phyloP scores from a whole-genome alignment of 2,329 filamentous ascomycete genomes.

The Orbilia blumenaviensis region DNA sequence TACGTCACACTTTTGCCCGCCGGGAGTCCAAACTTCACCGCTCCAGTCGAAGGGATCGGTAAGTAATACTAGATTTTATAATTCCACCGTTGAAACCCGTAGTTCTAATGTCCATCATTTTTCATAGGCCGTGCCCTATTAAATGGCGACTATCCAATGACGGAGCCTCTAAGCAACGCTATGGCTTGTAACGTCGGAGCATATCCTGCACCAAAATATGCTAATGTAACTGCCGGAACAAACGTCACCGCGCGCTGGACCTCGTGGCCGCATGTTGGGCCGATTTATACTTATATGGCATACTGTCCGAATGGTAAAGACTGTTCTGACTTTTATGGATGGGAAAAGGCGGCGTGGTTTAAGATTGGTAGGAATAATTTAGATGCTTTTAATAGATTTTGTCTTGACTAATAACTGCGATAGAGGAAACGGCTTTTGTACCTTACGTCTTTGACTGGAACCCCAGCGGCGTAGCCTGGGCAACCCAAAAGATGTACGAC shows the following conservation, averaged over 20 bases:
- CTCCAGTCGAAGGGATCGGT: conserved; percentile 43
- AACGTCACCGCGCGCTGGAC: conserved; percentile 40
- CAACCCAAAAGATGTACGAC: conserved; percentile 54
- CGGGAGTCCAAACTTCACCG: conserved; percentile 8
- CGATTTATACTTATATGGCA: conserved; percentile 41
- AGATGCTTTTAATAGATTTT: not conserved
- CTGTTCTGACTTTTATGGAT: conserved; percentile 43
- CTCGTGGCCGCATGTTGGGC: conserved; percentile 37
- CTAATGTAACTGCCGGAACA: conserved; percentile 34
- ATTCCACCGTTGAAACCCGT: not conserved
- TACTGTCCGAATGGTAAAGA: conserved; percentile 26
- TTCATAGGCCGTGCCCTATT: conserved; percentile 22
- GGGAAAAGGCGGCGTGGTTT: conserved; percentile 41
- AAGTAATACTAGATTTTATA: too few relatives aligned
- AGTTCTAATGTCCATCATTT: not conserved
- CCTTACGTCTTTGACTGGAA: conserved; percentile 31
- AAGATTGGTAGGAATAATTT: conserved; percentile 21
- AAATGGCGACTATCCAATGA: conserved; percentile 20
- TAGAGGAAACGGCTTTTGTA: conserved; percentile 27
- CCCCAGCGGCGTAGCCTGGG: conserved; percentile 47
- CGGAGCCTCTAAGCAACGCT: conserved; percentile 27
- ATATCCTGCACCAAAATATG: conserved; percentile 34
- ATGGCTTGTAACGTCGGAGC: conserved; percentile 38
- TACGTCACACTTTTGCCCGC: conserved; percentile 17
- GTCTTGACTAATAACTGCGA: not conserved